Base-by-base conservation (phyloP, 1,139 yeast species). In the Hansenula lynferdii region DNA sequence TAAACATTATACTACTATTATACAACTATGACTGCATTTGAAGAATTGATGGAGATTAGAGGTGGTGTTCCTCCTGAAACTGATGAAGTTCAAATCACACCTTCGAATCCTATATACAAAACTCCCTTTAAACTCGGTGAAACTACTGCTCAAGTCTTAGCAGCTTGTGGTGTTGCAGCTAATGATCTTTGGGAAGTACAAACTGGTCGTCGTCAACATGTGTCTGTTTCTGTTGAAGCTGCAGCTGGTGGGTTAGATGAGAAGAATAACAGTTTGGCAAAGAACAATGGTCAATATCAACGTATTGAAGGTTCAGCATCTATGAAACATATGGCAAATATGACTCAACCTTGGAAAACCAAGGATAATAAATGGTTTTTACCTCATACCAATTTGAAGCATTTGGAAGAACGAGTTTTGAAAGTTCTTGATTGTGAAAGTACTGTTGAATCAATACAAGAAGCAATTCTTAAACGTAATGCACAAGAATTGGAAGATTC, bases 111-210 rank as follows among this genome's bases (percentile, higher is more conserved):
- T 10, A 10, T 30, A 14, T 30, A 20, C 33, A 30, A 30, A 20
- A 30, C 33, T n/a, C 33, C 25, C 3, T 30, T 30, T 25, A 30
- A 20, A 20, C 33, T 30, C 14, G 33, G 24, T 9, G 25, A 30
- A 30, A 30, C 33, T 5, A 20, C 23, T 14, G 33, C 33, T 6
- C 24, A 30, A 20, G 33, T 30, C 3, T 6, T 30, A 9, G 33
- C 33, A n/a, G 33, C 33, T 6, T 30, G 33, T 30, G 33, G 33
- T 30, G 19, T 30, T 20, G 33, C 33, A 15, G 33, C 33, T 4
- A 30, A 30, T 20, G 33, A 30, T 11, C 6, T 30, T 3, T 21
- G 18, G 23, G 33, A 30, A 15, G 5, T 20, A 8, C 11, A 12
- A n/a, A 20, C 33, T 21, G 33, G 33, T 6, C 25, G 14, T 30